phyloP scores from a whole-genome alignment of 2,329 filamentous ascomycete genomes.

The Cephalotrichum gorgonifer region DNA sequence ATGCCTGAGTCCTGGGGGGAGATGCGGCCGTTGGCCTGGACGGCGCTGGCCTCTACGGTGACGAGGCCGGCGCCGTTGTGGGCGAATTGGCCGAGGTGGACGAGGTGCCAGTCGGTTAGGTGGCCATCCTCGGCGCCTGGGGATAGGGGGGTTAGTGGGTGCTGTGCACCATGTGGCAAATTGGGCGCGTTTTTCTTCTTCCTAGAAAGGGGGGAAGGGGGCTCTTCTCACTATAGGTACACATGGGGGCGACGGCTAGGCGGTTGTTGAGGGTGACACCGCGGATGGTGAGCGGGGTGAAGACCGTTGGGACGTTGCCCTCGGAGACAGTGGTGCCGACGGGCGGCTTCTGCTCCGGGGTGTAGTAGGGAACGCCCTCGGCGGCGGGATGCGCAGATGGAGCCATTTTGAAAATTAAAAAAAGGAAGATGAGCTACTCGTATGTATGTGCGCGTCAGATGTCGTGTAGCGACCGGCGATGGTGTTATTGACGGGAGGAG shows the following conservation, averaged over 20 bases:
- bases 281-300: constrained; percentile 45
- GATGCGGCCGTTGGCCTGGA: constrained; percentile 69
- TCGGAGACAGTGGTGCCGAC: constrained; percentile 34
- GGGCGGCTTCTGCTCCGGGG: constrained; percentile 40
- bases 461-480: no score
- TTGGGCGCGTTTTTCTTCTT: not conserved
- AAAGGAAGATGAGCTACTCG: no score
- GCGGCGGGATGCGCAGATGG: constrained; percentile 17
- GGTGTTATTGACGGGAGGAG: no score
- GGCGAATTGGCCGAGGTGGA: constrained; percentile 72
- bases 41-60: constrained; percentile 69
- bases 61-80: constrained; percentile 64
- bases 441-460: no score
- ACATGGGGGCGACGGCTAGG: constrained; percentile 51
- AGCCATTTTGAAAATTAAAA: no score
- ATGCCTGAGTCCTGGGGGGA: constrained; percentile 70
- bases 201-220: not conserved
- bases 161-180: not conserved
- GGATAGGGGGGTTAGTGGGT: constrained; percentile 15
- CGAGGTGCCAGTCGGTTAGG: constrained; percentile 69
- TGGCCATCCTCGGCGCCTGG: constrained; percentile 48
- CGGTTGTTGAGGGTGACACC: constrained; percentile 44
- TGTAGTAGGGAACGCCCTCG: constrained; percentile 37
- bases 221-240: constrained; percentile 17
- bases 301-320: constrained; percentile 37